Conservation (phyloP, 2,329 filamentous ascomycete genomes). For the Penicillium sp. region DNA sequence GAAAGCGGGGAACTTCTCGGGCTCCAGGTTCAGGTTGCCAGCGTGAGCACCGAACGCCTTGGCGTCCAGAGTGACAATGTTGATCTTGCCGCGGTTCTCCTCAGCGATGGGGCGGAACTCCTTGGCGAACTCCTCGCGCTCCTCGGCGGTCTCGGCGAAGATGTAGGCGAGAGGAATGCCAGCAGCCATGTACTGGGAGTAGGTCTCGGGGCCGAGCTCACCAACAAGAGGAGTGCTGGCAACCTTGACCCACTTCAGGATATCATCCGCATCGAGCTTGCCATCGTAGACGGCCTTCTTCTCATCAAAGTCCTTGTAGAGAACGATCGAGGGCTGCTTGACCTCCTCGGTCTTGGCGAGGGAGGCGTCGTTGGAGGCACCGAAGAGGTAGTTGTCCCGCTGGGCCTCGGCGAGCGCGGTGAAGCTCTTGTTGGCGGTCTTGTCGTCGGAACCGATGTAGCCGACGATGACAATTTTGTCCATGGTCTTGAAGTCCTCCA, state of each 20-base stretch:
- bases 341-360: slow-evolving; percentile 90
- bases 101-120: slow-evolving; percentile 83
- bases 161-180: slow-evolving; percentile 95
- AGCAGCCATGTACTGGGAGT: slow-evolving; percentile 89
- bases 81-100: slow-evolving; percentile 90
- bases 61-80: slow-evolving; percentile 97
- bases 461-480: slow-evolving; percentile 95
- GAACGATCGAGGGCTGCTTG: slow-evolving; percentile 79
- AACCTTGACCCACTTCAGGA: slow-evolving; percentile 80
- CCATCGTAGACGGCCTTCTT: slow-evolving; percentile 84
- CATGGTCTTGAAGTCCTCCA: slow-evolving; percentile 95
- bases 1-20: slow-evolving; percentile 94
- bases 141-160: slow-evolving; percentile 89
- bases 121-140: slow-evolving; percentile 76
- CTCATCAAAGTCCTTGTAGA: slow-evolving; percentile 98
- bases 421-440: slow-evolving; percentile 85
- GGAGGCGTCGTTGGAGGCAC: slow-evolving; percentile 76
- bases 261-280: slow-evolving; percentile 77
- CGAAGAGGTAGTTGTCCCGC: slow-evolving; percentile 91
- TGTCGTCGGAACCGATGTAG: slow-evolving; percentile 78
- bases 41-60: slow-evolving; percentile 93
- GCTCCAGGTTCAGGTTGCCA: slow-evolving; percentile 94
- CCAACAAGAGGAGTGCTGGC: slow-evolving; percentile 87
- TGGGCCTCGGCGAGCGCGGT: slow-evolving; percentile 69
- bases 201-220: slow-evolving; percentile 96